Evolutionary conservation across 2,329 filamentous ascomycete genomes (phyloP).

Genomic region (Arthrobotrys sinensis): DNA sequence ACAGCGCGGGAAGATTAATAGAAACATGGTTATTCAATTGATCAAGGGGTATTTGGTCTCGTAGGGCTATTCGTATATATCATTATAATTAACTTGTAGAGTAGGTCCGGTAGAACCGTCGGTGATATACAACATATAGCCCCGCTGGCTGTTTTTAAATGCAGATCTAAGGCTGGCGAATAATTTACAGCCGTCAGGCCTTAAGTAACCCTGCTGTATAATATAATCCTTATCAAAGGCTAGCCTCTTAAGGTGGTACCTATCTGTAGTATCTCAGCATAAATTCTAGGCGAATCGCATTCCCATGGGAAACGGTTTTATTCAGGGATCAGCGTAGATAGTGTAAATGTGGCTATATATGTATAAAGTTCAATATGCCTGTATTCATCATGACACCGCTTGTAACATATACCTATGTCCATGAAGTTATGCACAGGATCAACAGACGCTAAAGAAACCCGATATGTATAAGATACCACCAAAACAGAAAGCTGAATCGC

Average conservation of each 20-base stretch:
- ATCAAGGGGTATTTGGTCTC: no score
- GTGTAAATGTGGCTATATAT: not conserved
- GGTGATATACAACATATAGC: slow-evolving; percentile 1
- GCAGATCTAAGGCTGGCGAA: not conserved
- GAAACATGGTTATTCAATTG: not conserved
- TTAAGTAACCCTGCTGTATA: not conserved
- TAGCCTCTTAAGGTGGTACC: not conserved
- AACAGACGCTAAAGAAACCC: slow-evolving; percentile 24
- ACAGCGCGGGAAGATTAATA: not conserved
- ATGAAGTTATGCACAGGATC: slow-evolving; percentile 21
- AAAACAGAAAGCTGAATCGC: not conserved
- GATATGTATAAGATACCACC: slow-evolving; percentile 2
- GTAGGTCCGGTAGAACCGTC: slow-evolving; percentile 15
- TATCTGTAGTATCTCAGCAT: not conserved
- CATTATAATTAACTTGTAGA: not conserved
- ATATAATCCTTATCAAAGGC: no score
- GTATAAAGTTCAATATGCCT: slow-evolving; percentile 1
- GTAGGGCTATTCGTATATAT: not conserved
- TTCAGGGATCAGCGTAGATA: no score
- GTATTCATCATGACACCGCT: not conserved
- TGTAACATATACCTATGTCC: slow-evolving; percentile 14
- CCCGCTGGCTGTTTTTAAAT: not conserved
- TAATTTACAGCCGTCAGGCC: not conserved
- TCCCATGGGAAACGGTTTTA: not conserved
- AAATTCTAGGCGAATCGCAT: not conserved